Conservation (phyloP, 768 basidiomycete species). For the Leccinum barrowsii region DNA sequence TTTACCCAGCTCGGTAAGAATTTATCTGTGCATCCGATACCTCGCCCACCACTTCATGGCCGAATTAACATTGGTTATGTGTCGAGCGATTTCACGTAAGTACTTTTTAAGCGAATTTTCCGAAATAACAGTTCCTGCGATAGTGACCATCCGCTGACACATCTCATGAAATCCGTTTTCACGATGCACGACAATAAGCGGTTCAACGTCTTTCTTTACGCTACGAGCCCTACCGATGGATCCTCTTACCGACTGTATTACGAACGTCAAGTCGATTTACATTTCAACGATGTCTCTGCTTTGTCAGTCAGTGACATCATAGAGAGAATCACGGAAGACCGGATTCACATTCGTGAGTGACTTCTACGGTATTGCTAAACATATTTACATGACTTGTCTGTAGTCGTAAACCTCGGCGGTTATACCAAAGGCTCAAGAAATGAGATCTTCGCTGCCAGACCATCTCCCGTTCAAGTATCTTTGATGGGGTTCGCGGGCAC, state of each 20-base stretch:
- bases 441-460: constrained; percentile 49
- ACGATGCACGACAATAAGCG: constrained; percentile 37
- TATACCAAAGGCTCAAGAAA: constrained; percentile 53
- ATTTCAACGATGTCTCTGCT: constrained; percentile 41
- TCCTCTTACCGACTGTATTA: constrained; percentile 43
- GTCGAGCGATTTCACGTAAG: constrained; percentile 45
- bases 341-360: constrained; percentile 44
- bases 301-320: constrained; percentile 36
- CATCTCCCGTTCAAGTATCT: constrained; percentile 46
- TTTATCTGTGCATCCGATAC: constrained; percentile 38
- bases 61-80: constrained; percentile 48
- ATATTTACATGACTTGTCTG: not conserved
- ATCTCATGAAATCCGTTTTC: constrained; percentile 52
- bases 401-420: constrained; percentile 45
- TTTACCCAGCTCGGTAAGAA: constrained; percentile 31
- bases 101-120: not conserved
- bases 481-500: constrained; percentile 53
- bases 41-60: constrained; percentile 37
- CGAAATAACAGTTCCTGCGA: not conserved
- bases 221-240: constrained; percentile 46
- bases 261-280: constrained; percentile 34
- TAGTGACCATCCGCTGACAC: constrained; percentile 50
- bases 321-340: constrained; percentile 38
- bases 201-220: constrained; percentile 45
- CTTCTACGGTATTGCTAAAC: not conserved